Conservation (phyloP, 148 eudicot species). For the Vaccinium myrtillus region DNA sequence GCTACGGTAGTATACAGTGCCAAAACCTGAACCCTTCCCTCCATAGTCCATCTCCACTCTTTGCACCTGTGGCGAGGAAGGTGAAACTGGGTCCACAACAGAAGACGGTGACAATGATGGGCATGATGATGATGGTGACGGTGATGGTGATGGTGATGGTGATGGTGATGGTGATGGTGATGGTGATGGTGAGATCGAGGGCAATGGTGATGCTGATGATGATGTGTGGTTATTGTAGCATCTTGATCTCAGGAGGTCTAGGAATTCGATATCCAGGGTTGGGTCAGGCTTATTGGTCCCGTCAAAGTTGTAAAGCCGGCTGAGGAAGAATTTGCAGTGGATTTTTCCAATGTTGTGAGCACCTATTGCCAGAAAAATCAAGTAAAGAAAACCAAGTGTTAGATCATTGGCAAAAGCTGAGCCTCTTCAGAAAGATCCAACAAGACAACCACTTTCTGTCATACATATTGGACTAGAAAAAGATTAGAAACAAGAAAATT, state of each 20-base stretch:
- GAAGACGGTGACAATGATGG: constrained; percentile 8
- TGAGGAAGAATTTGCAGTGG: constrained; percentile 46
- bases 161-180: background rate
- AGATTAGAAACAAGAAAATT: background rate
- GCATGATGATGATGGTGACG: background rate
- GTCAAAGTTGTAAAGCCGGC: constrained; percentile 36
- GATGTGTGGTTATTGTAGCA: constrained; percentile 31
- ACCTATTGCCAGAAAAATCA: constrained; percentile 4
- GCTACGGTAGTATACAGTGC: constrained; percentile 46
- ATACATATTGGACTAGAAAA: background rate
- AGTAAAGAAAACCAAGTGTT: background rate
- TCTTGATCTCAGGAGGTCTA: constrained; percentile 36
- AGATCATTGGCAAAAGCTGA: constrained; percentile 10
- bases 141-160: background rate
- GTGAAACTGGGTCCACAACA: background rate
- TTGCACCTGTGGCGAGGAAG: constrained; percentile 20
- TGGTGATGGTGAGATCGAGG: no score
- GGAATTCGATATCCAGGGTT: constrained; percentile 34
- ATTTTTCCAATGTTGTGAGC: constrained; percentile 43
- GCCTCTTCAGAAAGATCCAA: background rate
- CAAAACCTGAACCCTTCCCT: constrained; percentile 46
- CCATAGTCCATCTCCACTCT: constrained; percentile 46
- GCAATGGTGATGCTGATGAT: background rate
- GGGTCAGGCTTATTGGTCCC: constrained; percentile 31
- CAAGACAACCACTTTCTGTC: background rate